Percentiles rank a stretch among this genome's conserved stretches.
These are phyloP conservation scores for Clitoria ternatea DNA, from an alignment of 306 rosid species.

Conservation along the genomic window DNA sequence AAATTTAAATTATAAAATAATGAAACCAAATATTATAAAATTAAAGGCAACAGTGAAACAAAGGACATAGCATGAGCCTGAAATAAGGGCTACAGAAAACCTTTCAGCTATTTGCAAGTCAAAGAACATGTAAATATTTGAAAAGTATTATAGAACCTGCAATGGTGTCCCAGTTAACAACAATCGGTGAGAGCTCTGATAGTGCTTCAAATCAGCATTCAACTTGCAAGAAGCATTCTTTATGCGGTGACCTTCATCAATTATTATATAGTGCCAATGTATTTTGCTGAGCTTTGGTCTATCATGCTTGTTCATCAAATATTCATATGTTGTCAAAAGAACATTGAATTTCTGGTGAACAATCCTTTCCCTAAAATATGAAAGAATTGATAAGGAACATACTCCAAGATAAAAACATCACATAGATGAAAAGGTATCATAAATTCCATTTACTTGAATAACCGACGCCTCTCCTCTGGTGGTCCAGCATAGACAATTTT, in stretches of 20 bases:
- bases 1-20: not conserved
- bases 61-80: not conserved
- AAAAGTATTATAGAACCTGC: conserved; percentile 53
- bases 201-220: conserved; percentile 89
- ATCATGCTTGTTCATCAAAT: conserved; percentile 99
- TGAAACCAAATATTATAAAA: conserved; percentile 15
- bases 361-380: conserved; percentile 77
- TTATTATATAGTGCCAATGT: conserved; percentile 95
- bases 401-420: conserved; percentile 15
- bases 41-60: not conserved
- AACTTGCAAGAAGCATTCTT: conserved; percentile 99
- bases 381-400: conserved; percentile 28
- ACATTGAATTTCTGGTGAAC: conserved; percentile 95
- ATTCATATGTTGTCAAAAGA: conserved; percentile 93
- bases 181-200: conserved; percentile 96
- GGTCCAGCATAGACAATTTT: conserved; percentile 88
- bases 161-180: conserved; percentile 97
- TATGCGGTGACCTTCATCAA: conserved; percentile 99
- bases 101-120: conserved; percentile 5
- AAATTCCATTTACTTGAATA: conserved; percentile 73
- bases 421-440: conserved; percentile 5
- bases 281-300: conserved; percentile 96
- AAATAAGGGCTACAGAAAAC: conserved; percentile 10
- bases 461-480: conserved; percentile 91
- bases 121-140: not conserved